Evolutionary conservation across 345 rosid genomes (phyloP).

Genomic region (Gossypium sturtianum): DNA sequence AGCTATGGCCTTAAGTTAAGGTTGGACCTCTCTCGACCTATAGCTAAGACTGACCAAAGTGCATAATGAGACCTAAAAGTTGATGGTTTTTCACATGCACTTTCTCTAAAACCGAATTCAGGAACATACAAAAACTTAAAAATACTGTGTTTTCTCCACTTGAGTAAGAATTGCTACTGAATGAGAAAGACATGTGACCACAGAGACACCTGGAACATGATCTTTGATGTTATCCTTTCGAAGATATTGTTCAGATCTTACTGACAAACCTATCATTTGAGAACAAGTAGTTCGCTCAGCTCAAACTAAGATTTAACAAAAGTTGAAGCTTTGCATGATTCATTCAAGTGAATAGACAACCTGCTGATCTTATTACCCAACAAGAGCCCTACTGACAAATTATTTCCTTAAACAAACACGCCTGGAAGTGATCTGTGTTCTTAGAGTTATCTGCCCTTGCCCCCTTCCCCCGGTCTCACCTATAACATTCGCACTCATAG

Average conservation of each 20-base stretch:
- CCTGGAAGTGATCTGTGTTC: not conserved
- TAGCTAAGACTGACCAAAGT: not conserved
- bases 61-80: not conserved
- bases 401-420: not conserved
- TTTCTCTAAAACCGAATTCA: not conserved
- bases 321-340: not conserved
- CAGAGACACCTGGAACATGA: not conserved
- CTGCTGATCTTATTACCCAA: not conserved
- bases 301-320: not conserved
- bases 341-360: not conserved
- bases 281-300: not conserved
- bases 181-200: not conserved
- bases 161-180: not conserved
- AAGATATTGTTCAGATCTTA: not conserved
- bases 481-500: not conserved
- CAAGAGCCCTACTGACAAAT: not conserved
- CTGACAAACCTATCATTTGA: not conserved
- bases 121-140: not conserved
- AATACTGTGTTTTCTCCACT: not conserved
- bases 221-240: not conserved
- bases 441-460: not conserved
- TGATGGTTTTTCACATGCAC: not conserved
- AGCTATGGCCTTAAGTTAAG: not conserved
- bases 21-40: not conserved
- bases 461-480: not conserved